phyloP scores from a whole-genome alignment of 768 basidiomycete genomes.

The Termitomyces eurrhizus region DNA sequence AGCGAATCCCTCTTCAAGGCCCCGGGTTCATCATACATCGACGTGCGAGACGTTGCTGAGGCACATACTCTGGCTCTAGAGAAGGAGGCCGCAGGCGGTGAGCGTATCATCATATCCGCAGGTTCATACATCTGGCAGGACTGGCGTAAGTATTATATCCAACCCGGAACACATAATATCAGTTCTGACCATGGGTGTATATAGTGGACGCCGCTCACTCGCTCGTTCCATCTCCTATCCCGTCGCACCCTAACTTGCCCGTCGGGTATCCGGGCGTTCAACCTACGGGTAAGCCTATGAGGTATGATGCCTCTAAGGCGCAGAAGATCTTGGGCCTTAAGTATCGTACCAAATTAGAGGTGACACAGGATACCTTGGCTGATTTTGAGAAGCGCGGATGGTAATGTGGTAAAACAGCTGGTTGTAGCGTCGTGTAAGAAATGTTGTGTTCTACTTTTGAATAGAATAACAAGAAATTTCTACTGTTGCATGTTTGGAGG shows the following conservation, averaged over 20 bases:
- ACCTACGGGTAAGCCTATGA: constrained; percentile 15
- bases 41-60: constrained; percentile 47
- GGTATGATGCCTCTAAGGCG: constrained; percentile 34
- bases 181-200: neutral
- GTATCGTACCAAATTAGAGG: constrained; percentile 36
- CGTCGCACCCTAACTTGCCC: constrained; percentile 23
- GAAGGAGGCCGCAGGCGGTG: constrained; percentile 42
- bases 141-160: constrained; percentile 19
- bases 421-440: neutral
- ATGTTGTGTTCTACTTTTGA: neutral
- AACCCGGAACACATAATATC: neutral
- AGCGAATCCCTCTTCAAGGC: constrained; percentile 18
- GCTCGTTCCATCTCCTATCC: constrained; percentile 25
- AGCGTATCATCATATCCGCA: constrained; percentile 45
- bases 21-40: constrained; percentile 29
- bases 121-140: constrained; percentile 26
- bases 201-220: constrained; percentile 36
- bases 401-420: constrained; percentile 16
- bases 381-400: constrained; percentile 43
- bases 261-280: constrained; percentile 31
- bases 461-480: too few species aligned
- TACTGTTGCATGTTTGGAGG: too few species aligned
- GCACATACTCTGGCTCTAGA: constrained; percentile 49
- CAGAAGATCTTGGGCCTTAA: constrained; percentile 36
- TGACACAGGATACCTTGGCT: constrained; percentile 34